Evolutionary conservation across 202 grass and related monocot species (phyloP), one percentile per base, ranked within the genome.

Genomic region (Carex sylvatica): DNA sequence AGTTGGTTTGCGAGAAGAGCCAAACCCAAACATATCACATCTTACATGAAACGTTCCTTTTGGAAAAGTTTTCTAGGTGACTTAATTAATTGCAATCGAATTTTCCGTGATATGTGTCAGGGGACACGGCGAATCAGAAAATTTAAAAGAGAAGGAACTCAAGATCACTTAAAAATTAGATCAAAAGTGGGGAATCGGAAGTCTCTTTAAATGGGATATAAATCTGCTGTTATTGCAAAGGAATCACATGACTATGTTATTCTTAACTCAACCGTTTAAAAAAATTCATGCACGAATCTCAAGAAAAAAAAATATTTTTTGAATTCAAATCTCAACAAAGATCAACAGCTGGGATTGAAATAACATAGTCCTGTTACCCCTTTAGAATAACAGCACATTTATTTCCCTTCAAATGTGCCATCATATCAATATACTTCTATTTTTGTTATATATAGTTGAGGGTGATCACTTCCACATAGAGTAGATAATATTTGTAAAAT

Each of bases 281-380:
- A 0, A 0, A 0, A 5, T 36, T 36, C 35, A 36, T 36, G 0
- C 3, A 0, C 0, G 0, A 36, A 36, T 36, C 1, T 36, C 0
- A 36, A 36, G 35, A 36, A 35, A 4, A 35, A 35, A 5, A 35
- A 35, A 3, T 5, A 1, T 26, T 35, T 35, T 36, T 35, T 0
- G 0, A 0, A 0, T 0, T 5, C 4, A 0, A 36, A 36, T 36
- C 35, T 36, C 4, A 0, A 36, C 35, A 36, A 36, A 36, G 4
- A 4, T 36, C 4, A 36, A 36, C 35, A 4, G 4, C 35, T 36
- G 35, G 5, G 4, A 36, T 36, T 36, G 0, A 0, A 36, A 36
- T 36, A 36, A 36, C 4, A 36, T 0, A 4, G 0, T 36, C 35
- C 3, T 36, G 35, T 36, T 35, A 35, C 5, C 2, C 35, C 35